Evolutionary conservation across 106 monocot species (phyloP).

Genomic region (Triglochin maritima): DNA sequence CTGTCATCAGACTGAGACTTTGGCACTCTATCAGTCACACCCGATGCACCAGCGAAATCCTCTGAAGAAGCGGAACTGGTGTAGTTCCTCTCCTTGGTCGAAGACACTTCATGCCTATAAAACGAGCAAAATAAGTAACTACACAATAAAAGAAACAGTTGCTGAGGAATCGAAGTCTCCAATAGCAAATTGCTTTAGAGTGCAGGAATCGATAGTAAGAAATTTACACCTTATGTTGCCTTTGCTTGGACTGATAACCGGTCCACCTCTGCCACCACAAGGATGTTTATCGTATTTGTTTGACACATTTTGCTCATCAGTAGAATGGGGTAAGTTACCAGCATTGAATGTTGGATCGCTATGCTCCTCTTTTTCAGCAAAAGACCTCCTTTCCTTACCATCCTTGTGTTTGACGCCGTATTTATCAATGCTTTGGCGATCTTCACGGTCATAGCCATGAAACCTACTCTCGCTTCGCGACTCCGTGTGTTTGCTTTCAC

Average conservation of each 20-base stretch:
- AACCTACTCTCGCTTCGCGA: slow-evolving; percentile 38
- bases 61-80: neutral
- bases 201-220: too few species aligned
- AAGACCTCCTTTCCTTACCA: slow-evolving; percentile 30
- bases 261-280: slow-evolving; percentile 15
- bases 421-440: slow-evolving; percentile 32
- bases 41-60: neutral
- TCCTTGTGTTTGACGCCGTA: slow-evolving; percentile 23
- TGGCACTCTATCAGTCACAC: neutral
- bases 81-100: slow-evolving; percentile 1
- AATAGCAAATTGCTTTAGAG: too few species aligned
- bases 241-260: slow-evolving; percentile 4
- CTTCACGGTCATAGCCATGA: slow-evolving; percentile 38
- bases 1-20: slow-evolving; percentile 1
- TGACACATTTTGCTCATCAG: slow-evolving; percentile 22
- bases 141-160: too few species aligned
- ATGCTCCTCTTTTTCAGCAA: slow-evolving; percentile 52
- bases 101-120: neutral
- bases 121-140: too few species aligned
- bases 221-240: too few species aligned
- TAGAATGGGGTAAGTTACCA: too few species aligned
- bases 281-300: slow-evolving; percentile 10
- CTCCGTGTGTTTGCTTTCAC: slow-evolving; percentile 41
- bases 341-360: slow-evolving; percentile 25
- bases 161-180: too few species aligned